These are phyloP conservation scores for Wickerhamomyces silvicola DNA, from an alignment of 805 yeast species.

Conservation along the genomic window DNA sequence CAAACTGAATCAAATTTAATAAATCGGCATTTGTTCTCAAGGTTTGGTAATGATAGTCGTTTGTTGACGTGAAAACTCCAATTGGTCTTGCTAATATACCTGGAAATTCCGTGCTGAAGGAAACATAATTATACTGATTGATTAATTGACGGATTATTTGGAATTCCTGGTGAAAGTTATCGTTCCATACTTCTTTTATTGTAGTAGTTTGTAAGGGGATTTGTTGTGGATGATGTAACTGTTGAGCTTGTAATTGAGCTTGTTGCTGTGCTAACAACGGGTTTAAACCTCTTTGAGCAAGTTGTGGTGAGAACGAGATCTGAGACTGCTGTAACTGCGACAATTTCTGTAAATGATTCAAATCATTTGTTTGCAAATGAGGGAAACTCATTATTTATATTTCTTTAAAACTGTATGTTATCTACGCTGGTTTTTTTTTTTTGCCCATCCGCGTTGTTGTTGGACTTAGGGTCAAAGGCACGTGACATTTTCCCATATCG, in stretches of 20 bases:
- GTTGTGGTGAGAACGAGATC: conserved; percentile 4
- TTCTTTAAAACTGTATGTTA: no score
- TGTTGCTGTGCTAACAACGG: conserved; percentile 12
- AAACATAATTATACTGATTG: conserved; percentile 49
- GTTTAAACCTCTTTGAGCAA: conserved; percentile 12
- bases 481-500: no score
- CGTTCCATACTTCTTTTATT: conserved; percentile 68
- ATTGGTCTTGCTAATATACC: conserved; percentile 96
- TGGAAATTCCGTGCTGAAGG: conserved; percentile 88
- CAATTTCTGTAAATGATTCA: conserved; percentile 12
- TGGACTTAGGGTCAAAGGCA: no score
- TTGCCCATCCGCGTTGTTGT: no score
- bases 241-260: conserved; percentile 17
- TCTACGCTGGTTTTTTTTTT: no score
- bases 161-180: conserved; percentile 63
- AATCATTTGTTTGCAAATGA: conserved; percentile 12
- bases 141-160: conserved; percentile 52
- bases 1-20: conserved; percentile 78
- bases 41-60: conserved; percentile 95
- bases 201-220: conserved; percentile 28
- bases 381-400: conserved; percentile 16
- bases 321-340: conserved; percentile 3
- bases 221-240: conserved; percentile 8
- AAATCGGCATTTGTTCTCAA: conserved; percentile 87
- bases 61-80: conserved; percentile 82